Percentiles rank a stretch among this genome's conserved stretches.
phyloP scores from a whole-genome alignment of 2,329 filamentous ascomycete genomes.

The Akanthomyces lecanii region DNA sequence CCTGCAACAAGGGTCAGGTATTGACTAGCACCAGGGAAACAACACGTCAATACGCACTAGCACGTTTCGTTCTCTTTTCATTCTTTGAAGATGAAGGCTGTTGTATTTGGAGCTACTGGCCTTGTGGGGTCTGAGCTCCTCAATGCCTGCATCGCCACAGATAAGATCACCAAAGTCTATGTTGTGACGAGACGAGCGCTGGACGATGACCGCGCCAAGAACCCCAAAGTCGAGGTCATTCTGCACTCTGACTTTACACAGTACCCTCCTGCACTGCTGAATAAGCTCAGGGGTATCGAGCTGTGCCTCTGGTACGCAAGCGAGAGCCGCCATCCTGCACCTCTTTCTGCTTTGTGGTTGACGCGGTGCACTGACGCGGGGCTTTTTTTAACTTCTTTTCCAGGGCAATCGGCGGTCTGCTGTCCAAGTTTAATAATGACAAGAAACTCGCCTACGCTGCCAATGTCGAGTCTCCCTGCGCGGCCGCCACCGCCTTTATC shows the following conservation, averaged over 20 bases:
- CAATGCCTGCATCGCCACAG: conserved; percentile 44
- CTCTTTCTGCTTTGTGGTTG: not conserved
- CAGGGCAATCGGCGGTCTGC: conserved; percentile 42
- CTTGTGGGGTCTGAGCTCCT: conserved; percentile 52
- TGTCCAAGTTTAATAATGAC: conserved; percentile 43
- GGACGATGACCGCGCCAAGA: conserved; percentile 36
- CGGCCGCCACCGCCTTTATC: conserved; percentile 54
- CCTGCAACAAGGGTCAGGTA: not conserved
- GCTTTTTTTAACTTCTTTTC: no score
- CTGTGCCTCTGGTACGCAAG: conserved; percentile 59
- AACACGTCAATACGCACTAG: not conserved
- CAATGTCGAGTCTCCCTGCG: conserved; percentile 56
- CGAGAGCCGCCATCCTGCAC: not conserved
- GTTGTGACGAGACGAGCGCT: conserved; percentile 47
- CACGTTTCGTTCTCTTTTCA: not conserved
- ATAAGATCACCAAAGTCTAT: conserved; percentile 47
- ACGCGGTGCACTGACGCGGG: not conserved
- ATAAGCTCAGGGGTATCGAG: conserved; percentile 46
- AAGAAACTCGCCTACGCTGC: conserved; percentile 45
- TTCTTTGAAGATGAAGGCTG: conserved; percentile 49
- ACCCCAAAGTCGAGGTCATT: conserved; percentile 47
- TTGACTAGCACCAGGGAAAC: not conserved
- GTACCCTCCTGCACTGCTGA: conserved; percentile 39
- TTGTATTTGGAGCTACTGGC: conserved; percentile 57
- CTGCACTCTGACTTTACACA: conserved; percentile 50